Evolutionary conservation across 257 asterid genomes (phyloP), one percentile per base, ranked within the genome.

Genomic region (Solanum arcanum): DNA sequence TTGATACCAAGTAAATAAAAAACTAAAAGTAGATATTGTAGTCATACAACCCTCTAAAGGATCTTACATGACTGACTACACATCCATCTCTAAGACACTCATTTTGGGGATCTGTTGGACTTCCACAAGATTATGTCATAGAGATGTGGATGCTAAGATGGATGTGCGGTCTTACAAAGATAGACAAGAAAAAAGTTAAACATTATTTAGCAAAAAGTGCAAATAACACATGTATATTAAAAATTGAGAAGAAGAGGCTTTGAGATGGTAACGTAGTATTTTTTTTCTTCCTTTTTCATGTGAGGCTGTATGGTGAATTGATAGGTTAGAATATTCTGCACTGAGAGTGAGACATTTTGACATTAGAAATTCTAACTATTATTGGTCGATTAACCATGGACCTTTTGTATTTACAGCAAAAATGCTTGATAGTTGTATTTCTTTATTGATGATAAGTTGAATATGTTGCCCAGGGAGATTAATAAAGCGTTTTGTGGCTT

Each of bases 401-500:
- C 21, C 37, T 42, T 42, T 13, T 42, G 83, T 3, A 41, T n/a
- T 76, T 76, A 41, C 0, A 7, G 35, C 13, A 76, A 42, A 23
- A 41, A 76, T 42, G 7, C 13, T 81, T 49, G 9, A 21, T 81
- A 5, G 29, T 81, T 29, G 68, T 31, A 3, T 81, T 25, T 41
- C 5, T 81, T 10, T 33, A 29, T 18, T 81, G 69, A 81, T 81
- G 69, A 81, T 81, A 49, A 29, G 29, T 81, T 81, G 20, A 81
- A 81, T 81, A 33, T 49, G 68, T 87, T 84, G 66, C 3, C 5
- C 86, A 91, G 93, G 84, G 99, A 97, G 92, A 90, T 90, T 52
- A 95, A 97, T 81, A 97, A 97, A 88, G 98, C 99, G 29, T 94
- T 94, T 42, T 92, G 95, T 90, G 99, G 98, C 87, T 97, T 95